Evolutionary conservation across 2,329 filamentous ascomycete species (phyloP), one percentile per base, ranked within the genome.

Genomic region (Pseudogymnoascus destructans): DNA sequence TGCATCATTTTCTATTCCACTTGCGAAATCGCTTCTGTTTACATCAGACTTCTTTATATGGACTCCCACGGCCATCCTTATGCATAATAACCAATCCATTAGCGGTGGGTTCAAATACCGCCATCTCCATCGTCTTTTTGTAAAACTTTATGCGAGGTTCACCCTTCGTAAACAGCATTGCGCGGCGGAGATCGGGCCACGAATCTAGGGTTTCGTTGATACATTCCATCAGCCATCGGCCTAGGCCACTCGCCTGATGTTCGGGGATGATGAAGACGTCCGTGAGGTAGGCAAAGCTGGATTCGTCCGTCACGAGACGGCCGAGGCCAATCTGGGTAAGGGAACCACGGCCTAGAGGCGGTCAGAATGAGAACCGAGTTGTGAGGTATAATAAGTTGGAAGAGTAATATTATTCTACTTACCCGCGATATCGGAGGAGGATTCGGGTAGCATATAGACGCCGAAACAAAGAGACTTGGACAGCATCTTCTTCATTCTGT

Each of bases 271-370:
- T 73, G 67, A 83, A 87, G 30, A 87, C 80, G 64, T 88, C 85
- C 17, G 84, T 84, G 33, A 85, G 70, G 64, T 86, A 89, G 42
- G 78, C 81, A 63, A 87, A 81, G 0, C 84, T 86, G 46, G 80
- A 75, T 64, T 79, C 79, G 69, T 89, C 86, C 4, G 85, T 89
- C 56, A 88, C 72, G 19, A 85, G 70, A 19, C 85, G 76, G 1
- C 76, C 77, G 59, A 84, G 74, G 1, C 81, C 82, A 52, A 85
- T 72, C 63, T 74, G 69, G 21, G 68, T 66, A 13, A 61, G 62
- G 8, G 59, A 30, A 23, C 15, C 17, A 15, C 60, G 49, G 17
- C 49, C 57, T 57, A 19, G 33, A 35, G 25, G 0, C 7, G n/a
- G 46, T 30, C n/a, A 11, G 17, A 2, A 40, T 27, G 23, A 54